These are phyloP conservation scores for Russula abietina DNA, from an alignment of 768 basidiomycete genomes.

Conservation along the genomic window DNA sequence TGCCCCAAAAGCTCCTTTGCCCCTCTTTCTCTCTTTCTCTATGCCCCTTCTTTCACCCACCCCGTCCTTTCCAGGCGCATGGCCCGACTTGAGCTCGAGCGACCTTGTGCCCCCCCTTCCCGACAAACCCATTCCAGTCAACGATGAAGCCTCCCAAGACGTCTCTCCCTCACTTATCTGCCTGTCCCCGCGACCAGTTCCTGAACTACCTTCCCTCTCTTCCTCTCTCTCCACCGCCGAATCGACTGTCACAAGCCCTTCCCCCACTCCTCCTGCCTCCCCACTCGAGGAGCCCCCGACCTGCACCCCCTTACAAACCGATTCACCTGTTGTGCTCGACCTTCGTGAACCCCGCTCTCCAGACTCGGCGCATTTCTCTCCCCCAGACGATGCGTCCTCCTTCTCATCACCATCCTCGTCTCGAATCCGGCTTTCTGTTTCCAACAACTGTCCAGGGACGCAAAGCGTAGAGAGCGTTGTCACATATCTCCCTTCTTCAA, in stretches of 20 bases:
- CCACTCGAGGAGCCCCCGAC: not conserved
- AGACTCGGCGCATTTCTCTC: constrained; percentile 23
- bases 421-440: constrained; percentile 18
- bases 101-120: constrained; percentile 17
- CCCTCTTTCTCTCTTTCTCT: constrained; percentile 22
- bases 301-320: not conserved
- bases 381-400: constrained; percentile 10
- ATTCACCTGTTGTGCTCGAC: constrained; percentile 10
- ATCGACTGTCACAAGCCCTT: constrained; percentile 3
- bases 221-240: constrained; percentile 20
- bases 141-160: not conserved
- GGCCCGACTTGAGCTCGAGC: constrained; percentile 32
- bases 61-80: constrained; percentile 42
- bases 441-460: constrained; percentile 5
- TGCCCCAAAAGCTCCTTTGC: constrained; percentile 5
- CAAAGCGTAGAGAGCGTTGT: constrained; percentile 11
- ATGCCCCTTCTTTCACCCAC: constrained; percentile 28
- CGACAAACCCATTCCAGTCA: not conserved
- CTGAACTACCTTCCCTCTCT: constrained; percentile 23
- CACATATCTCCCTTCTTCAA: constrained; percentile 12
- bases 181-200: constrained; percentile 21
- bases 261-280: not conserved
- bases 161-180: constrained; percentile 15
- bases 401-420: constrained; percentile 22
- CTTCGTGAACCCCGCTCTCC: constrained; percentile 23